These are phyloP conservation scores for Taphrina deformans DNA, from an alignment of 1,139 yeast species.

Conservation along the genomic window DNA sequence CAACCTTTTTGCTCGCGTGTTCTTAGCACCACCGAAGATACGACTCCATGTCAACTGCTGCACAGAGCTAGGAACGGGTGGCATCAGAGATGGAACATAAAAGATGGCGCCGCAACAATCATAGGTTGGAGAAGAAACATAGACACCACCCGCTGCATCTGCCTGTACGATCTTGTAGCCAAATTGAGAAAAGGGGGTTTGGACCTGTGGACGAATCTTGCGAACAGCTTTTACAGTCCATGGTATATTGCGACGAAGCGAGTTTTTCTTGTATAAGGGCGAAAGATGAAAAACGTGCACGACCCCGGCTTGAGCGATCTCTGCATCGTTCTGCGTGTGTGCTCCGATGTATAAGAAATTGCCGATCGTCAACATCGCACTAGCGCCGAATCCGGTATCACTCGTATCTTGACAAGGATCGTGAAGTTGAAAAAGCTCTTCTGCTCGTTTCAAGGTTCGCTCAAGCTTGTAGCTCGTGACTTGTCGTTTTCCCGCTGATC, in stretches of 20 bases:
- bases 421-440: background rate
- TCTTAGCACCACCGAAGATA: background rate
- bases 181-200: slow-evolving; percentile 4
- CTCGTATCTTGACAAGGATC: slow-evolving; percentile 13
- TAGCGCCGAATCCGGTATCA: slow-evolving; percentile 23
- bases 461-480: slow-evolving; percentile 1
- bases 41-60: background rate
- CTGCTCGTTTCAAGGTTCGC: background rate
- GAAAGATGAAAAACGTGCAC: slow-evolving; percentile 18
- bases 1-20: background rate
- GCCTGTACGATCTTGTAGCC: slow-evolving; percentile 1
- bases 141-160: background rate
- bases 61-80: background rate
- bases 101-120: slow-evolving; percentile 16
- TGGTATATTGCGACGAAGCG: background rate
- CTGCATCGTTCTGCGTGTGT: background rate
- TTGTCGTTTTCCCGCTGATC: slow-evolving; percentile 1
- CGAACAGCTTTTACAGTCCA: slow-evolving; percentile 18
- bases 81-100: background rate
- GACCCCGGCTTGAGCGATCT: slow-evolving; percentile 5
- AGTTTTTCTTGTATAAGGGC: slow-evolving; percentile 8
- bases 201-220: background rate
- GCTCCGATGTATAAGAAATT: slow-evolving; percentile 19
- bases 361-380: background rate
- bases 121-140: slow-evolving; percentile 14